Conservation (phyloP, 139 green algal species). For the Chlamydomonas sp. region DNA sequence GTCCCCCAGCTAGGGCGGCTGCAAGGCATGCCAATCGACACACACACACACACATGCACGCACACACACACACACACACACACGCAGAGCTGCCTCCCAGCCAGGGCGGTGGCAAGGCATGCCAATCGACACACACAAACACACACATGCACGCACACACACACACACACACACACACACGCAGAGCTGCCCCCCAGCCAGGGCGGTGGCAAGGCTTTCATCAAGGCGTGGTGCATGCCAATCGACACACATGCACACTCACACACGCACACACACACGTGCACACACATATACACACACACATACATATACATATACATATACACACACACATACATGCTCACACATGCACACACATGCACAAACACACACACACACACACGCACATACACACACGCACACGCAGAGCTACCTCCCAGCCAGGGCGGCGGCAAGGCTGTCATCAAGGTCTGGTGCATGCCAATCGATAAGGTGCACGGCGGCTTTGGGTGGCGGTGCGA, state of each 20-base stretch:
- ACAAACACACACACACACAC: too few species aligned
- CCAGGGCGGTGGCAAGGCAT: too few species aligned
- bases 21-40: background rate
- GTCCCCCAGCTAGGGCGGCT: too few species aligned
- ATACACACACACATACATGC: too few species aligned
- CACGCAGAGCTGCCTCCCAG: background rate
- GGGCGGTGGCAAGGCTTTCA: background rate
- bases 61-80: background rate
- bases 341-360: too few species aligned
- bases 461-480: constrained; percentile 32
- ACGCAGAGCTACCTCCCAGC: constrained; percentile 6
- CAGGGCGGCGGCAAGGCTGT: constrained; percentile 20
- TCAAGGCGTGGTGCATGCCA: constrained; percentile 42
- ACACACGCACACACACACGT: too few species aligned
- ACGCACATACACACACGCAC: background rate
- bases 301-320: background rate
- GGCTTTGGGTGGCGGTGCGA: constrained; percentile 22
- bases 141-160: too few species aligned
- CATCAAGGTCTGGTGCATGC: constrained; percentile 41
- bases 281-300: background rate
- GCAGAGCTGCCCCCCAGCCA: too few species aligned
- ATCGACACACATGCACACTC: constrained; percentile 26
- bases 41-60: too few species aligned
- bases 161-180: too few species aligned
- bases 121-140: too few species aligned